Conservation (phyloP, 495 filamentous ascomycete species). For the Penicillium robsamsonii region DNA sequence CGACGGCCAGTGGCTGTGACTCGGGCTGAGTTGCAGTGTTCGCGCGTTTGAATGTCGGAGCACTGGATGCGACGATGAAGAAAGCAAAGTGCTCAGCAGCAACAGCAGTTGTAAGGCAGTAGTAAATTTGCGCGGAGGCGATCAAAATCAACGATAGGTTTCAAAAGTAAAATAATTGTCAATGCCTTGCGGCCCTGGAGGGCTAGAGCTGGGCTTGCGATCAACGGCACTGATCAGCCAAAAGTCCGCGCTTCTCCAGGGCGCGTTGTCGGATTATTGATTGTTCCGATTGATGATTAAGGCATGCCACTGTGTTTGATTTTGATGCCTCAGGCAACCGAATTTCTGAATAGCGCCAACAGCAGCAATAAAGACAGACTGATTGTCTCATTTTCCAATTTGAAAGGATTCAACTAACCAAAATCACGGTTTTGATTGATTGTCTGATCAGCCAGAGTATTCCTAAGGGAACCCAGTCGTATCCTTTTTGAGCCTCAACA, state of each 20-base stretch:
- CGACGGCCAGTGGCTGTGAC: neutral
- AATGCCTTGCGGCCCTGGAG: constrained; percentile 28
- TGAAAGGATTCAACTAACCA: neutral
- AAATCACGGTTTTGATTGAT: neutral
- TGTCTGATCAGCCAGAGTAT: neutral
- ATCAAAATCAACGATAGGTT: constrained; percentile 6
- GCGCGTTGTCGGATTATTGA: constrained; percentile 21
- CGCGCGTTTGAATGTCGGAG: constrained; percentile 6
- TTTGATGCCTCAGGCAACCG: neutral
- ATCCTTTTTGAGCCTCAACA: neutral
- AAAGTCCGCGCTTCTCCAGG: constrained; percentile 31
- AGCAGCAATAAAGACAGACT: neutral
- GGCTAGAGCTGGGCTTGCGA: constrained; percentile 27
- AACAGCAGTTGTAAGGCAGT: neutral
- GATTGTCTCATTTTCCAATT: neutral
- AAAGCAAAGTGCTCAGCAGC: constrained; percentile 2
- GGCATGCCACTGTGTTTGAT: no score
- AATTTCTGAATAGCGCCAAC: neutral
- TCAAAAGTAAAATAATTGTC: constrained; percentile 13
- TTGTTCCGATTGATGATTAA: constrained; percentile 16
- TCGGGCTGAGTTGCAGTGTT: constrained; percentile 1
- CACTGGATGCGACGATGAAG: constrained; percentile 16
- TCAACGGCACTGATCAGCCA: constrained; percentile 32
- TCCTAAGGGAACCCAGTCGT: neutral
- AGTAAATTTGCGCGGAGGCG: constrained; percentile 2